Base-by-base conservation (phyloP, 208 protist genomes). In the Wallacemonas rigidus region DNA sequence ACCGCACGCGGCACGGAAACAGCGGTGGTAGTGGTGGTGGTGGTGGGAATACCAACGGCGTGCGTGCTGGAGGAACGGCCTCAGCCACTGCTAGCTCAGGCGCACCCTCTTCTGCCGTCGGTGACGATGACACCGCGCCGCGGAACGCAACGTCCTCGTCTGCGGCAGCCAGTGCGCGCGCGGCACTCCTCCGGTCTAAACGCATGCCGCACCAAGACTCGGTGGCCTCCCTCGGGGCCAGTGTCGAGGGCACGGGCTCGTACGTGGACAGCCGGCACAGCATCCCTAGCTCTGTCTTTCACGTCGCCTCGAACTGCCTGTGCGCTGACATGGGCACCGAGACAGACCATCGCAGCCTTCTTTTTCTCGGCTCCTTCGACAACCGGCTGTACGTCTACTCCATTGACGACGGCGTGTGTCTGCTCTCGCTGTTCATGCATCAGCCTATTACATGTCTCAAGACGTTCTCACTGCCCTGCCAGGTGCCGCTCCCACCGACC, bases 301-400 rank as follows among this genome's bases (percentile, higher is more conserved):
- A 85, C 78, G 76, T 97, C 35, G 76, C 83, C 7, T 82, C 89
- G 38, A 97, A 97, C 77, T 94, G 89, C 69, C 71, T 85, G 15
- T 94, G 90, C 53, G 92, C 85, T 0, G 84, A 88, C 68, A 71
- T 97, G 1, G 69, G 69, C 5, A 71, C 64, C 3, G 85, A 87
- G 2, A 50, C 67, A 11, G 69, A 69, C 36, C 81, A 62, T 26
- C 56, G 60, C 41, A 73, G 79, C 55, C 64, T 84, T 17, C 36
- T 97, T 53, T 93, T 93, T 67, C 80, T 95, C 38, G 92, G 90
- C 50, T 93, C 89, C 17, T 84, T 82, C 41, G 90, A 97, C 70
- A 67, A 85, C 2, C 88, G 84, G 15, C 74, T 97, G 48, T 97
- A 97, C 73, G 84, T 89, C 0, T 97, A 97, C 75, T 80, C 79